Conservation (phyloP, 2,329 filamentous ascomycete genomes). For the Colletotrichum sp. region DNA sequence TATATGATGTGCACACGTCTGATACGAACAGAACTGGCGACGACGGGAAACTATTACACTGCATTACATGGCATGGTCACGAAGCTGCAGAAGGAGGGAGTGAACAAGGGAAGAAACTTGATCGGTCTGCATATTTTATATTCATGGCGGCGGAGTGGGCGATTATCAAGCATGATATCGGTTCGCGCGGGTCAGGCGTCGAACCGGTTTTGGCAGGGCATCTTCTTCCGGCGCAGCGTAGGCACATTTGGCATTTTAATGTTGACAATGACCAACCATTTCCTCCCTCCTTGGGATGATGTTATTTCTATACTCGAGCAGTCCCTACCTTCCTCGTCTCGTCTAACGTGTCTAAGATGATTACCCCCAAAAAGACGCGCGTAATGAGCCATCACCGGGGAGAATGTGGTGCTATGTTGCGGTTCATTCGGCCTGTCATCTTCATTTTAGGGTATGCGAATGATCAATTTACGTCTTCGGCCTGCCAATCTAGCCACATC, state of each 20-base stretch:
- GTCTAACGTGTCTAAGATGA: neutral
- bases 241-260: neutral
- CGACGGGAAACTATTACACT: neutral
- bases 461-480: neutral
- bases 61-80: neutral
- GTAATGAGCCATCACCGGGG: neutral
- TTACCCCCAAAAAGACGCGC: neutral
- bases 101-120: neutral
- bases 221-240: neutral
- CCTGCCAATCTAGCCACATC: neutral
- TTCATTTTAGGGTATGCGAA: neutral
- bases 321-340: neutral
- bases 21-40: neutral
- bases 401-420: neutral
- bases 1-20: neutral
- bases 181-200: conserved; percentile 5
- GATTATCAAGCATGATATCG: neutral
- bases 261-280: neutral
- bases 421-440: neutral
- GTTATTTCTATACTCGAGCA: neutral
- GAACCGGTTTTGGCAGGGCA: neutral
- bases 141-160: neutral
- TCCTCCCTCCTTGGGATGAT: neutral
- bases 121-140: neutral
- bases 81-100: neutral